These are phyloP conservation scores for Primulina huaijiensis DNA, from an alignment of 257 asterid genomes.

Conservation along the genomic window DNA sequence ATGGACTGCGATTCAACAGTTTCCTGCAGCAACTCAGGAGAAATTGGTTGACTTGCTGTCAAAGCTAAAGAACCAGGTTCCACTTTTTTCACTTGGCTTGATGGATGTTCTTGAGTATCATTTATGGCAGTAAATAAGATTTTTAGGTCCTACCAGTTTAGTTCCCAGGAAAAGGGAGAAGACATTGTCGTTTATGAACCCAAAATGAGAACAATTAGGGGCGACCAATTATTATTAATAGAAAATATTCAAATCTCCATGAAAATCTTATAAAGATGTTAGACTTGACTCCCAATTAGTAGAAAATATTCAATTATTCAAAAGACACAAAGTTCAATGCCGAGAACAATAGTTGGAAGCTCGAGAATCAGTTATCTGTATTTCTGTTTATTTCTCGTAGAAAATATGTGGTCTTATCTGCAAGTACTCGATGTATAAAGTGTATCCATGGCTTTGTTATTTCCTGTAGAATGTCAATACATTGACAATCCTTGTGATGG, in stretches of 20 bases:
- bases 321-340: neutral
- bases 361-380: neutral
- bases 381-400: neutral
- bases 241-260: no score
- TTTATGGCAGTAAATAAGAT: neutral
- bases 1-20: slow-evolving; percentile 87
- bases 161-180: neutral
- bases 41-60: slow-evolving; percentile 78
- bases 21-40: slow-evolving; percentile 88
- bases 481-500: slow-evolving; percentile 88
- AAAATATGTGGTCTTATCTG: slow-evolving; percentile 5
- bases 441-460: slow-evolving; percentile 1
- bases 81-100: slow-evolving; percentile 7
- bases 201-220: neutral
- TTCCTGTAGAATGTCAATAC: slow-evolving; percentile 63
- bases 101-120: neutral
- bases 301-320: no score
- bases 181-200: neutral
- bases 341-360: neutral
- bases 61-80: slow-evolving; percentile 76
- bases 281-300: neutral
- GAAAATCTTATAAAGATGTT: neutral
- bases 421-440: slow-evolving; percentile 11
- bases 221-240: neutral
- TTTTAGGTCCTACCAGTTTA: slow-evolving; percentile 5